Percentiles rank a stretch among this genome's conserved stretches.
Conservation (phyloP, 257 asterid genomes). For the Solanum habrochaites region DNA sequence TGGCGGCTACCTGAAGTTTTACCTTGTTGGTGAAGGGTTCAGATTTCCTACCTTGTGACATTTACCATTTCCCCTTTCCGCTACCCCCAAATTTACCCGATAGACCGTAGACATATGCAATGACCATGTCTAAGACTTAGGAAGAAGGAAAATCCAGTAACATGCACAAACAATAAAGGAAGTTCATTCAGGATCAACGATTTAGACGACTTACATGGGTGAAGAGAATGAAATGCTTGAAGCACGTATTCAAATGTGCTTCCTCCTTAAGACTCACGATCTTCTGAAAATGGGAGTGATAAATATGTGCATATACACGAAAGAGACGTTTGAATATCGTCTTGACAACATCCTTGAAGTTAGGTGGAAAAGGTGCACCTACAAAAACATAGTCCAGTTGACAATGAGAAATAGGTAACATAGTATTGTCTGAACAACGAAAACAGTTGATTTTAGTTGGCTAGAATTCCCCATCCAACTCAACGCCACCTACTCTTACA, state of each 20-base stretch:
- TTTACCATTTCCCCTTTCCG: not conserved
- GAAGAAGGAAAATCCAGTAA: not conserved
- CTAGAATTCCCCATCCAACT: not conserved
- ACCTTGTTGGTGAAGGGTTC: not conserved
- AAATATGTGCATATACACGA: constrained; percentile 82
- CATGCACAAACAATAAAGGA: not conserved
- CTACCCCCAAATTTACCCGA: not conserved
- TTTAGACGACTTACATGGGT: constrained; percentile 44
- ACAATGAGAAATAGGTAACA: not conserved
- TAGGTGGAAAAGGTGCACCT: constrained; percentile 78
- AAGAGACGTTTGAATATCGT: constrained; percentile 71
- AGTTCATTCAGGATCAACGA: not conserved
- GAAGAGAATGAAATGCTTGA: constrained; percentile 66
- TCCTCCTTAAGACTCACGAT: constrained; percentile 70
- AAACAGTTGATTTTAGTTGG: not conserved
- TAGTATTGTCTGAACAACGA: not conserved
- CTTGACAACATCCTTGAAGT: constrained; percentile 68
- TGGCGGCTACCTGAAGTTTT: not conserved
- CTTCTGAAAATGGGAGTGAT: constrained; percentile 70
- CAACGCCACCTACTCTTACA: not conserved
- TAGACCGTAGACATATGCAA: not conserved
- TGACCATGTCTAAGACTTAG: not conserved
- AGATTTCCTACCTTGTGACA: not conserved
- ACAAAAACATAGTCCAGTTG: not conserved
- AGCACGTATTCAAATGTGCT: constrained; percentile 81